Conservation (phyloP, 2,329 filamentous ascomycete genomes). For the Ascochyta rabiei region DNA sequence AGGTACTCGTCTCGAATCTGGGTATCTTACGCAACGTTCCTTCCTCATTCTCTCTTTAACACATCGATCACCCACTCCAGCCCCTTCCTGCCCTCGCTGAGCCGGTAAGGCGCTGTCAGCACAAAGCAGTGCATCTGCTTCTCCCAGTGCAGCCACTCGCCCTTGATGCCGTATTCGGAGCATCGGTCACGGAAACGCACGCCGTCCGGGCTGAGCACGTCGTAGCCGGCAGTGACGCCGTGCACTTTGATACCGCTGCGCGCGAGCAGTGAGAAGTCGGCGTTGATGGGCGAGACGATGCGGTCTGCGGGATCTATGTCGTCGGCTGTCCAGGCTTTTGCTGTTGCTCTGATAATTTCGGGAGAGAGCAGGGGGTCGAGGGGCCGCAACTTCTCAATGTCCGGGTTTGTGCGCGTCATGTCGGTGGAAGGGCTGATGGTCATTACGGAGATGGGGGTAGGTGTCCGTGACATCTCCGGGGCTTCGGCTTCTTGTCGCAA, state of each 20-base stretch:
- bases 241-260: conserved; percentile 55
- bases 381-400: conserved; percentile 49
- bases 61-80: conserved; percentile 55
- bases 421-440: conserved; percentile 59
- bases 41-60: conserved; percentile 31
- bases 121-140: conserved; percentile 67
- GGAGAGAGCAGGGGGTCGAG: conserved; percentile 56
- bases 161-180: conserved; percentile 50
- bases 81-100: conserved; percentile 56
- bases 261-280: conserved; percentile 50
- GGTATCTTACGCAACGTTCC: background rate
- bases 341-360: conserved; percentile 50
- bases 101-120: conserved; percentile 55
- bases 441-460: conserved; percentile 50
- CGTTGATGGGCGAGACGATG: conserved; percentile 56
- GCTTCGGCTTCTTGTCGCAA: conserved; percentile 40
- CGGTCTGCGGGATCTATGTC: conserved; percentile 53
- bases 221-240: conserved; percentile 59
- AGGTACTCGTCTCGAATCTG: background rate
- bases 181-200: conserved; percentile 56
- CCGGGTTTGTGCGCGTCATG: conserved; percentile 54
- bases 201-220: conserved; percentile 61
- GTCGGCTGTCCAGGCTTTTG: conserved; percentile 49
- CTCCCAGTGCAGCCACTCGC: conserved; percentile 65
- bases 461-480: background rate